Evolutionary conservation across 1,284 basidiomycete species (phyloP).

Genomic region (Chalciporus sp.): DNA sequence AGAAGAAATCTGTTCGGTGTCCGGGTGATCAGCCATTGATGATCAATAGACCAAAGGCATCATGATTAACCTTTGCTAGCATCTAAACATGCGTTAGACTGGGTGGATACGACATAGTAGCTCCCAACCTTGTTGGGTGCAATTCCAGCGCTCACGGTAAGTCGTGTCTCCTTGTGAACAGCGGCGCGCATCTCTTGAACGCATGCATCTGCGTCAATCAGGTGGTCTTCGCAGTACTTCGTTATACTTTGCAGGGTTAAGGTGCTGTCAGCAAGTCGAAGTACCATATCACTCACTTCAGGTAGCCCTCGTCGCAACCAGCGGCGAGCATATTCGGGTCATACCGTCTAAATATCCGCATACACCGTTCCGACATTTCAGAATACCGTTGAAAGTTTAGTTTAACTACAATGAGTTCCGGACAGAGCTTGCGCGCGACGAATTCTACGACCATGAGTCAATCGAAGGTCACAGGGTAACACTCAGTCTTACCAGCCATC

Average conservation of each 20-base stretch:
- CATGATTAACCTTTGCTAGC: slow-evolving; percentile 73
- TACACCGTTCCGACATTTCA: slow-evolving; percentile 70
- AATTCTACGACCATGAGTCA: slow-evolving; percentile 53
- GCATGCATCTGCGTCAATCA: slow-evolving; percentile 69
- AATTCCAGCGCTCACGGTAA: slow-evolving; percentile 94
- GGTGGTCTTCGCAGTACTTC: slow-evolving; percentile 68
- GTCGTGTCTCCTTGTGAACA: slow-evolving; percentile 73
- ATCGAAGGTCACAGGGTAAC: not conserved
- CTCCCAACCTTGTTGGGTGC: slow-evolving; percentile 77
- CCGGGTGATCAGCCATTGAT: slow-evolving; percentile 1
- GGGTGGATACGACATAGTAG: not conserved
- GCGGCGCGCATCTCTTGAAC: slow-evolving; percentile 75
- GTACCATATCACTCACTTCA: slow-evolving; percentile 62
- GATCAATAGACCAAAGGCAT: not conserved
- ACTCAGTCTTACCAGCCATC: slow-evolving; percentile 71
- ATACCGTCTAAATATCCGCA: slow-evolving; percentile 73
- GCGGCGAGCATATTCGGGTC: slow-evolving; percentile 82
- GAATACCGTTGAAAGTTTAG: slow-evolving; percentile 68
- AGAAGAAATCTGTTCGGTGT: slow-evolving; percentile 78
- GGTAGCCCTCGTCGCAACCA: slow-evolving; percentile 87
- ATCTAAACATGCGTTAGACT: slow-evolving; percentile 43
- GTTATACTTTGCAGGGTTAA: slow-evolving; percentile 60
- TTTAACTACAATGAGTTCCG: slow-evolving; percentile 80
- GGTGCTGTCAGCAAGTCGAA: not conserved
- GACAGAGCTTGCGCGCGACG: slow-evolving; percentile 92